A percentile compares a stretch with the other conserved stretches of the same genome.
Conservation (phyloP, 257 asterid species). For the Misopates orontium region DNA sequence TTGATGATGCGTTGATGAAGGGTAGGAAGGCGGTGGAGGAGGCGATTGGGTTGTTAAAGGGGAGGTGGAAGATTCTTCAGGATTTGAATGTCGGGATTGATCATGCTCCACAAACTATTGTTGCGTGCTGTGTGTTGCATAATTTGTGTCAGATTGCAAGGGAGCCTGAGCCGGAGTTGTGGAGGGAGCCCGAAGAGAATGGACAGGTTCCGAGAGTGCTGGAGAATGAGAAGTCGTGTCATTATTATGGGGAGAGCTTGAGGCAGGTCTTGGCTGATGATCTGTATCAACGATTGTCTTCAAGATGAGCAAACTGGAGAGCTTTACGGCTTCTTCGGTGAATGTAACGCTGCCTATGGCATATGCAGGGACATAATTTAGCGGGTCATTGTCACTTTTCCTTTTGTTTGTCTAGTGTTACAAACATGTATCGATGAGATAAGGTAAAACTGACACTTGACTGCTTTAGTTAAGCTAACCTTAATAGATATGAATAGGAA, state of each 20-base stretch:
- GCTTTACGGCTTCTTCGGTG: conserved; percentile 12
- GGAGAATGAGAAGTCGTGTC: conserved; percentile 78
- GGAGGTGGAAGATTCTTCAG: conserved; percentile 94
- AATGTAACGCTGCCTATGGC: conserved; percentile 35
- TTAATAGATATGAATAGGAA: conserved; percentile 19
- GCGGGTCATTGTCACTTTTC: conserved; percentile 13
- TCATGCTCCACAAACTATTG: conserved; percentile 92
- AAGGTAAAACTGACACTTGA: conserved; percentile 13
- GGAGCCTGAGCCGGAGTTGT: conserved; percentile 96
- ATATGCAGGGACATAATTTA: conserved; percentile 31
- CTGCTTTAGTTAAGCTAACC: conserved; percentile 22
- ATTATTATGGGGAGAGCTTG: conserved; percentile 73
- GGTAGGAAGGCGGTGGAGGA: conserved; percentile 85
- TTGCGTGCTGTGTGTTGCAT: conserved; percentile 96
- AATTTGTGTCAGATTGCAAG: conserved; percentile 92
- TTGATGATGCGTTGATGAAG: conserved; percentile 79
- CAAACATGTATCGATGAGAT: conserved; percentile 15
- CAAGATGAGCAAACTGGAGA: conserved; percentile 50
- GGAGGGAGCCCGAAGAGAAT: conserved; percentile 95
- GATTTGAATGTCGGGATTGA: conserved; percentile 87
- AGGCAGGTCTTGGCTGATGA: conserved; percentile 93
- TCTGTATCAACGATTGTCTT: conserved; percentile 76
- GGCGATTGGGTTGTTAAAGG: conserved; percentile 89
- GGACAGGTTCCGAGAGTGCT: conserved; percentile 74
- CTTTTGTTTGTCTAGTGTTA: conserved; percentile 10